Percentiles rank a stretch among this genome's conserved stretches.
Evolutionary conservation across 345 rosid genomes (phyloP).

Genomic region (Moricandia arvensis): DNA sequence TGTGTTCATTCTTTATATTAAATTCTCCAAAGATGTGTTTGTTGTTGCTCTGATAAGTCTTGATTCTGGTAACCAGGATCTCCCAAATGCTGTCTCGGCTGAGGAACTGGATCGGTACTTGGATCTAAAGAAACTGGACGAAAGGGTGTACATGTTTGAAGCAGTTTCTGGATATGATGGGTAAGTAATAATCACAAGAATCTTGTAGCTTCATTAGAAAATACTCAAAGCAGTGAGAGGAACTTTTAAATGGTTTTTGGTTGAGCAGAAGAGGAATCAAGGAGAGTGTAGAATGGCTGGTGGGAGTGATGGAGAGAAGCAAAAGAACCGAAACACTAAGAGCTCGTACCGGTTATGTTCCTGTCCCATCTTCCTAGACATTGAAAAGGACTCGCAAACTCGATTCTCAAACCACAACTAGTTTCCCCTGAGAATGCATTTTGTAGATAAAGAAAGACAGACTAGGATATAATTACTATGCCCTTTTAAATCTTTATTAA

Average conservation of each 20-base stretch:
- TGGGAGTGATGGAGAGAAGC: slow-evolving; percentile 94
- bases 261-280: slow-evolving; percentile 79
- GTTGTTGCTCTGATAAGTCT: background rate
- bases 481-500: background rate
- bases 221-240: background rate
- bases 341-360: slow-evolving; percentile 56
- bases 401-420: background rate
- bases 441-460: slow-evolving; percentile 49
- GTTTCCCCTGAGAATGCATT: slow-evolving; percentile 28
- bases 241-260: background rate
- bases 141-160: slow-evolving; percentile 89
- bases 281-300: slow-evolving; percentile 86
- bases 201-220: background rate
- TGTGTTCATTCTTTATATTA: background rate
- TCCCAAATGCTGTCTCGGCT: slow-evolving; percentile 73
- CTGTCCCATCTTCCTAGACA: slow-evolving; percentile 39
- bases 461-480: slow-evolving; percentile 19
- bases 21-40: background rate
- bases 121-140: slow-evolving; percentile 94
- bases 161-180: slow-evolving; percentile 93
- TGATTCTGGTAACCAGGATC: slow-evolving; percentile 54
- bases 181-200: slow-evolving; percentile 42
- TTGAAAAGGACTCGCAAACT: too few relatives aligned
- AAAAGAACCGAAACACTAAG: slow-evolving; percentile 90
- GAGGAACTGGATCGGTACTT: slow-evolving; percentile 82